These are phyloP conservation scores for Stachybotrys elegans DNA, from an alignment of 2,329 filamentous ascomycete genomes.

Conservation along the genomic window DNA sequence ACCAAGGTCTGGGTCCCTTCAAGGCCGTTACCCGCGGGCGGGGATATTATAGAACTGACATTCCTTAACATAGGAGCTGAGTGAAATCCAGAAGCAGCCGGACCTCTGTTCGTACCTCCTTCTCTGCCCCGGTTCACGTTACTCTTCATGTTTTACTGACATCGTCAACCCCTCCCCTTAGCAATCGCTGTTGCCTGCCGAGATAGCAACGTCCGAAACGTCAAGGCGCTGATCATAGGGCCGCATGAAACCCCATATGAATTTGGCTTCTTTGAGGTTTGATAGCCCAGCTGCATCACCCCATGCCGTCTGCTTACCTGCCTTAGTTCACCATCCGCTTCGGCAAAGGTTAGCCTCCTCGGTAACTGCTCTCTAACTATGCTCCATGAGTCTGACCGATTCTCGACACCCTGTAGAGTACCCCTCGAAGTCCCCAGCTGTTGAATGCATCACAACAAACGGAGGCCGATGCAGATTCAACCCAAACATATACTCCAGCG, in stretches of 20 bases:
- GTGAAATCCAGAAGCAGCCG: constrained; percentile 74
- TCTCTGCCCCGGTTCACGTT: background rate
- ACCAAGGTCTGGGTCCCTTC: constrained; percentile 69
- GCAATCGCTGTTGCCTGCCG: constrained; percentile 83
- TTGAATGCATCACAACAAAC: constrained; percentile 78
- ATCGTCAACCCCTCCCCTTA: constrained; percentile 24
- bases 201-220: constrained; percentile 82
- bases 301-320: background rate
- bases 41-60: constrained; percentile 13
- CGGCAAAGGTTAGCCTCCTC: constrained; percentile 52
- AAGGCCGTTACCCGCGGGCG: too few species aligned
- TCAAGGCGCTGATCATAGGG: constrained; percentile 84
- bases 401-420: constrained; percentile 69
- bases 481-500: constrained; percentile 88
- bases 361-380: background rate
- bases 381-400: background rate
- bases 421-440: constrained; percentile 59
- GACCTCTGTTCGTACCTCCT: constrained; percentile 66
- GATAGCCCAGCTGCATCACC: constrained; percentile 17
- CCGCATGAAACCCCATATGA: constrained; percentile 94
- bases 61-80: constrained; percentile 60
- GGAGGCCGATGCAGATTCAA: constrained; percentile 87
- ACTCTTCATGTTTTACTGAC: too few species aligned
- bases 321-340: constrained; percentile 71
- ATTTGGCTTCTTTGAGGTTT: constrained; percentile 93